These are phyloP conservation scores for Zygosaccharomyces rouxii DNA, from an alignment of 805 yeast genomes.

Conservation along the genomic window DNA sequence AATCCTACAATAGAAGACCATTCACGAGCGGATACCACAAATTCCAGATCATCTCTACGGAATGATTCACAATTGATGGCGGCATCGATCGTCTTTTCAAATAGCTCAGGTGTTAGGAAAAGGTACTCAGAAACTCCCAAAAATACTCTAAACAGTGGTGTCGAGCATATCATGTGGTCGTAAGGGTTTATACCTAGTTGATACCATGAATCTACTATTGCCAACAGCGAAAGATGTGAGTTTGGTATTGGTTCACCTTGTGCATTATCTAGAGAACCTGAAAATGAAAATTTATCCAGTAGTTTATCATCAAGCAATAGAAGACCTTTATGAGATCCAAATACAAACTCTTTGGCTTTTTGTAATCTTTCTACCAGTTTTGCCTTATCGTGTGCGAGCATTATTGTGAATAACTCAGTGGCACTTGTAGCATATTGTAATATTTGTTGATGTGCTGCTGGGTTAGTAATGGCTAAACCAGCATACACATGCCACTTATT, in stretches of 20 bases:
- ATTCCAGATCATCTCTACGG: conserved; percentile 86
- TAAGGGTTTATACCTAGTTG: conserved; percentile 83
- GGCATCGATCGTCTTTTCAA: conserved; percentile 76
- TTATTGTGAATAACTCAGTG: conserved; percentile 75
- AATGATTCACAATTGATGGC: conserved; percentile 63
- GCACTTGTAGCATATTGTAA: conserved; percentile 83
- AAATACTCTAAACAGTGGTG: conserved; percentile 88
- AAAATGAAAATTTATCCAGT: conserved; percentile 73
- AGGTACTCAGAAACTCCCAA: conserved; percentile 91
- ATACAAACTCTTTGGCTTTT: conserved; percentile 70
- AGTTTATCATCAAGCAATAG: conserved; percentile 71
- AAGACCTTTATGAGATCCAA: conserved; percentile 58
- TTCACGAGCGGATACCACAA: conserved; percentile 78
- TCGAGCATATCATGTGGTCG: conserved; percentile 94
- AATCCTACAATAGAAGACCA: conserved; percentile 82
- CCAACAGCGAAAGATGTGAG: conserved; percentile 82
- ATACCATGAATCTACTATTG: conserved; percentile 93
- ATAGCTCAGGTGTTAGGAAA: conserved; percentile 74
- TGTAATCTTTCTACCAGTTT: conserved; percentile 55
- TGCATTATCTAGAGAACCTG: conserved; percentile 46
- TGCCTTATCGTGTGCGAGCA: conserved; percentile 63
- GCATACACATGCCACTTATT: conserved; percentile 99
- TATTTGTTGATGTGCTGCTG: conserved; percentile 88
- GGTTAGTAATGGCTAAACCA: conserved; percentile 93
- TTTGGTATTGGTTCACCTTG: conserved; percentile 47